A percentile compares a stretch with the other conserved stretches of the same genome.
phyloP scores from a whole-genome alignment of 73 alveolate genomes.

The Tetrahymena borealis region DNA sequence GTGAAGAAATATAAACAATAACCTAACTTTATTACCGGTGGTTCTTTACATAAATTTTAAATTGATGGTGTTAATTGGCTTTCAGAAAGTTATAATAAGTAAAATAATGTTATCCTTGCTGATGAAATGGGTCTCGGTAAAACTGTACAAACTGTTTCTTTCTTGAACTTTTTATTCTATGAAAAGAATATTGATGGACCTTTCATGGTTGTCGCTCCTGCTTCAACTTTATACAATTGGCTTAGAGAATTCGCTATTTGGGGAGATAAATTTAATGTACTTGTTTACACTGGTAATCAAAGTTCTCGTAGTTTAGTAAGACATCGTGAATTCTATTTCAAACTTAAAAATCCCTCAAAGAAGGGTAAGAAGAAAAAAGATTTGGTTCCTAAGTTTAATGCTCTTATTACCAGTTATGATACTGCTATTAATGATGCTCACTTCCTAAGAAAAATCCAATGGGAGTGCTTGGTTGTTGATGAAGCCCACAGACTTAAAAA shows the following conservation, averaged over 20 bases:
- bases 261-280: constrained; percentile 76
- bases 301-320: constrained; percentile 56
- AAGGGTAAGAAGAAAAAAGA: background rate
- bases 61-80: constrained; percentile 95
- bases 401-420: constrained; percentile 80
- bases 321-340: constrained; percentile 27
- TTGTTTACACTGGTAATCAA: constrained; percentile 66
- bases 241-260: constrained; percentile 78
- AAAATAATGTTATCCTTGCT: constrained; percentile 87
- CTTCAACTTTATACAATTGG: constrained; percentile 88
- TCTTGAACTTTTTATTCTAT: constrained; percentile 61
- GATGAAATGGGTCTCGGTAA: constrained; percentile 99
- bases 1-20: constrained; percentile 18
- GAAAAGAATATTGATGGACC: constrained; percentile 61
- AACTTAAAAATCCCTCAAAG: background rate
- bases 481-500: constrained; percentile 95
- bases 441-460: constrained; percentile 55
- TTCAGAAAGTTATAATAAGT: constrained; percentile 65
- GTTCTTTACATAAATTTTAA: constrained; percentile 79
- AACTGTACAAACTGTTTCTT: constrained; percentile 90
- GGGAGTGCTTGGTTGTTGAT: constrained; percentile 85
- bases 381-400: constrained; percentile 67
- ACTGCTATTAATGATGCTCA: constrained; percentile 67
- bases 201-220: constrained; percentile 86
- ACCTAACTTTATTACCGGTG: constrained; percentile 79